A percentile compares a stretch with the other conserved stretches of the same genome.
These are phyloP conservation scores for Lanmaoa rubissima DNA, from an alignment of 768 basidiomycete species.

Conservation along the genomic window DNA sequence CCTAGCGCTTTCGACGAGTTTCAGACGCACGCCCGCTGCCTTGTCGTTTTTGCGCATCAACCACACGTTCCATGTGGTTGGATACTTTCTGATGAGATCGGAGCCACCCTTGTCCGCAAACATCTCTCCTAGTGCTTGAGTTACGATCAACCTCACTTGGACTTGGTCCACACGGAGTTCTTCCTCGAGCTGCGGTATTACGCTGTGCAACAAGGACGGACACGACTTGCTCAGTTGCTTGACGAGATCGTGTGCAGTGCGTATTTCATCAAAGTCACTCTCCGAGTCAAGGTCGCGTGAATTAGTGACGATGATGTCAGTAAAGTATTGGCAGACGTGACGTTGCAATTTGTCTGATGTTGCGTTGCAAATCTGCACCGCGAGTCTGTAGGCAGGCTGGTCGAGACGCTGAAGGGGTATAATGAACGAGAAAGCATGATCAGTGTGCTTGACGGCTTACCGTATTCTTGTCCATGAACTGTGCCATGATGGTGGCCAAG, in stretches of 20 bases:
- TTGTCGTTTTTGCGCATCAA: slow-evolving; percentile 77
- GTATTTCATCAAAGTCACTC: slow-evolving; percentile 64
- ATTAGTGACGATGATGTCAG: slow-evolving; percentile 74
- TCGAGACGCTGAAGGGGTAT: slow-evolving; percentile 50
- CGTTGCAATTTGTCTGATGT: slow-evolving; percentile 86
- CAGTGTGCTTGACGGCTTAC: slow-evolving; percentile 40
- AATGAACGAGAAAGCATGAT: not conserved
- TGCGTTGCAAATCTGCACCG: slow-evolving; percentile 80
- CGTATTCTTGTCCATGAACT: slow-evolving; percentile 78
- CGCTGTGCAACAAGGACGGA: slow-evolving; percentile 80
- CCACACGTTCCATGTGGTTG: slow-evolving; percentile 85
- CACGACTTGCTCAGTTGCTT: slow-evolving; percentile 77
- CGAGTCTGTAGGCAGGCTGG: slow-evolving; percentile 77
- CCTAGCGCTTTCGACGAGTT: slow-evolving; percentile 70
- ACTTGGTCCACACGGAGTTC: slow-evolving; percentile 78
- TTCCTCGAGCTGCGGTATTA: slow-evolving; percentile 91
- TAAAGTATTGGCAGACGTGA: slow-evolving; percentile 89
- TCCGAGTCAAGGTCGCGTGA: slow-evolving; percentile 52
- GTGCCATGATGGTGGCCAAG: slow-evolving; percentile 76
- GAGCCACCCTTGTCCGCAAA: slow-evolving; percentile 71
- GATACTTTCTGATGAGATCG: slow-evolving; percentile 79
- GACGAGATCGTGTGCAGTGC: slow-evolving; percentile 81
- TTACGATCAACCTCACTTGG: slow-evolving; percentile 73
- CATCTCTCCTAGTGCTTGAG: slow-evolving; percentile 87
- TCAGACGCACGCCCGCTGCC: slow-evolving; percentile 62